phyloP scores from a whole-genome alignment of 140 eudicot genomes.

The Cichorium intybus region DNA sequence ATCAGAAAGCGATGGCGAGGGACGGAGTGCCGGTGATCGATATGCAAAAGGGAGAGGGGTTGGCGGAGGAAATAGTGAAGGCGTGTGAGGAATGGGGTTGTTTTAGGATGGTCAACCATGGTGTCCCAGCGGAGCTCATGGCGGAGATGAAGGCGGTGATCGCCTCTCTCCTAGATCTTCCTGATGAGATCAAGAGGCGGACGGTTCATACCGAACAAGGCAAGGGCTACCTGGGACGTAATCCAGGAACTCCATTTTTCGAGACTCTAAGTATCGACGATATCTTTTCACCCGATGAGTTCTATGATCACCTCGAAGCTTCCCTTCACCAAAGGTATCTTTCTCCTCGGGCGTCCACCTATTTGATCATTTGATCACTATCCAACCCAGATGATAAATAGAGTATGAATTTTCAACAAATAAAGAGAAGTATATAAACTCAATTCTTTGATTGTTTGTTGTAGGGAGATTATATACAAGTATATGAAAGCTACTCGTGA shows the following conservation, averaged over 20 bases:
- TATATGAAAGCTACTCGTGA: conserved; percentile 8
- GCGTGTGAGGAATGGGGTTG: conserved; percentile 45
- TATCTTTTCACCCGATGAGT: conserved; percentile 15
- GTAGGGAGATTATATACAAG: conserved; percentile 12
- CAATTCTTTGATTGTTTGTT: neutral
- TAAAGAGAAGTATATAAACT: too few relatives aligned
- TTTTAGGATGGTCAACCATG: conserved; percentile 40
- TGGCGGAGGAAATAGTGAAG: conserved; percentile 11
- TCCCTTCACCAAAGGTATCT: conserved; percentile 36
- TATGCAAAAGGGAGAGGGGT: conserved; percentile 22
- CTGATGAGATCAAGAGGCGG: conserved; percentile 35
- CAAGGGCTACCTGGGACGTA: conserved; percentile 26
- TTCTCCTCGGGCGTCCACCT: neutral
- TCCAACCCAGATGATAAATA: neutral
- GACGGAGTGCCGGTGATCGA: conserved; percentile 35
- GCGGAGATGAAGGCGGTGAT: conserved; percentile 31
- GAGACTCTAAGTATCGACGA: conserved; percentile 34
- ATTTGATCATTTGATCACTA: too few relatives aligned
- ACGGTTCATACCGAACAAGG: conserved; percentile 14
- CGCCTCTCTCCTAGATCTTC: conserved; percentile 36
- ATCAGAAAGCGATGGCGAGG: neutral
- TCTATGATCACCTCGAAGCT: conserved; percentile 28
- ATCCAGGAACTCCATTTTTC: conserved; percentile 16
- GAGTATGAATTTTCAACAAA: too few relatives aligned
- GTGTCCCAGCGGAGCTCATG: conserved; percentile 30